Evolutionary conservation across 768 basidiomycete species (phyloP), one percentile per base, ranked within the genome.

Genomic region (Mycena galericulata): DNA sequence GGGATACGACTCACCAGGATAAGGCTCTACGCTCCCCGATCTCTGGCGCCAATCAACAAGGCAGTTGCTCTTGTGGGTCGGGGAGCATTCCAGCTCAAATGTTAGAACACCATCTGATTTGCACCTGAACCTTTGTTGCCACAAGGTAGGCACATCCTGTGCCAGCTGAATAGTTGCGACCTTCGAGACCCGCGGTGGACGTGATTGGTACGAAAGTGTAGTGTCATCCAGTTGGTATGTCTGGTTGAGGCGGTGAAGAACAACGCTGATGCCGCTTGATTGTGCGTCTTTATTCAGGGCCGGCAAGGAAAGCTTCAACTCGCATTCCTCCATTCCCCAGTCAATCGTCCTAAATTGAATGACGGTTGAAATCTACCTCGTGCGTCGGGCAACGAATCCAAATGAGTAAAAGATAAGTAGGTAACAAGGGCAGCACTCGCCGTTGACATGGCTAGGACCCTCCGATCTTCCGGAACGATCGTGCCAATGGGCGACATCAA

Each of bases 261-360:
- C 54, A 10, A 56, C 22, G 15, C 24, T 41, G 38, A 56, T 15
- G 15, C 6, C 18, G 2, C 34, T 3, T 24, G 46, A 49, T 5
- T 20, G 4, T 7, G 29, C 17, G 15, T 29, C 22, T 30, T n/a
- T 22, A 15, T 22, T 22, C 6, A 54, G 53, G 26, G 58, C 43
- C 24, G 60, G 67, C 10, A 74, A 29, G 14, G 24, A 45, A 8
- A 72, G 32, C 34, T 69, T 45, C 4, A 72, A 30, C 29, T 67
- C 67, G 46, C 72, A 71, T 14, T 38, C 36, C 32, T 74, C 73
- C 73, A 75, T 74, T 12, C 73, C 75, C 47, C 69, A 75, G 53
- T 75, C 75, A 9, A 75, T 67, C 5, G 68, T 69, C 30, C 75
- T 59, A 60, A 75, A 75, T 26, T 75, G 75, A 6, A 62, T 55